Evolutionary conservation across 495 filamentous ascomycete genomes (phyloP).

Genomic region (Podospora sp.): DNA sequence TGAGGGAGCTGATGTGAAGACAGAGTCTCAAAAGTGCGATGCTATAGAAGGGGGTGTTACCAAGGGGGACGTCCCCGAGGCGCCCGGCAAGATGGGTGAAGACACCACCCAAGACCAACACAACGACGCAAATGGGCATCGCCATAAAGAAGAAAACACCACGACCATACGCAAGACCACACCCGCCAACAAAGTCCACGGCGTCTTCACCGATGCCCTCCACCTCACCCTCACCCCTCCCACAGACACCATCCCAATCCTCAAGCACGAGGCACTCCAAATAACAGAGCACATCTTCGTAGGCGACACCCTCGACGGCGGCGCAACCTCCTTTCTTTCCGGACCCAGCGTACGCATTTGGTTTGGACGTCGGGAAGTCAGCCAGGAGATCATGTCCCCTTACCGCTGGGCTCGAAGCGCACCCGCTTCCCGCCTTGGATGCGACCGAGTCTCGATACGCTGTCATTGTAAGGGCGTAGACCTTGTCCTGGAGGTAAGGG

Average conservation of each 20-base stretch:
- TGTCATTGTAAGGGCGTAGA: constrained; percentile 57
- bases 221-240: constrained; percentile 33
- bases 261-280: constrained; percentile 30
- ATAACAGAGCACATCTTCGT: constrained; percentile 47
- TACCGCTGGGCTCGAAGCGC: background rate
- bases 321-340: constrained; percentile 42
- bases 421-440: background rate
- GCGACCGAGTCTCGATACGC: constrained; percentile 31
- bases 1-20: too few relatives aligned
- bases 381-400: constrained; percentile 25
- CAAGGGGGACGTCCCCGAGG: too few relatives aligned
- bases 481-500: constrained; percentile 33
- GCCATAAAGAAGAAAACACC: too few relatives aligned
- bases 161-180: too few relatives aligned
- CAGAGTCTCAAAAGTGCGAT: too few relatives aligned
- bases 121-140: too few relatives aligned
- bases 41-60: too few relatives aligned
- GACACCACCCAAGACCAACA: too few relatives aligned
- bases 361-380: constrained; percentile 22
- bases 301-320: constrained; percentile 49
- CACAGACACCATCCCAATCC: constrained; percentile 31
- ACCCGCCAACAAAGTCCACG: background rate
- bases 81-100: too few relatives aligned
- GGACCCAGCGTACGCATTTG: constrained; percentile 20
- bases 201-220: constrained; percentile 8